Percentiles rank a stretch among this genome's conserved stretches.
Conservation (phyloP, 1,284 basidiomycete genomes). For the Fereydounia khargensis region DNA sequence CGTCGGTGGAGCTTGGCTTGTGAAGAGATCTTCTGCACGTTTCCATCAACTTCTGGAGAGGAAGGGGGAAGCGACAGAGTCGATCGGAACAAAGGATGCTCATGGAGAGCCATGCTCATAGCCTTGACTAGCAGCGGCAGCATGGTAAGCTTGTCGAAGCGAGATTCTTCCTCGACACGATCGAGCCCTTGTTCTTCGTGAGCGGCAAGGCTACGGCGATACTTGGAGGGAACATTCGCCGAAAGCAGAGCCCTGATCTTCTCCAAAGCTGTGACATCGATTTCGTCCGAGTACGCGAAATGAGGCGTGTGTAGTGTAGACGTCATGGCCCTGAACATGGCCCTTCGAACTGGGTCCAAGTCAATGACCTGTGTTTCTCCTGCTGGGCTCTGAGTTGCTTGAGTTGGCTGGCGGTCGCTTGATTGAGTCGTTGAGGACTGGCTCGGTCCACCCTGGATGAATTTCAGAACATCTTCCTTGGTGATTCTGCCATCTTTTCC, state of each 20-base stretch:
- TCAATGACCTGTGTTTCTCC: constrained; percentile 19
- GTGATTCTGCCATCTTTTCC: constrained; percentile 75
- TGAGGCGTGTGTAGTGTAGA: constrained; percentile 65
- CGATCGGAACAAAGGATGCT: constrained; percentile 73
- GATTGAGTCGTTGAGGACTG: no score
- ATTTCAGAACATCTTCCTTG: constrained; percentile 66
- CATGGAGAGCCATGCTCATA: constrained; percentile 73
- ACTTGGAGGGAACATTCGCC: constrained; percentile 65
- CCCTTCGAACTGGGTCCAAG: constrained; percentile 45
- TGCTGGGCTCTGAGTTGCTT: no score
- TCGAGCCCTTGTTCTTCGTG: constrained; percentile 45
- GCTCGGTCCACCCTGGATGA: no score
- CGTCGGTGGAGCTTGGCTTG: constrained; percentile 23
- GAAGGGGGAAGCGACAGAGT: constrained; percentile 7
- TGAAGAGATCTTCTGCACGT: constrained; percentile 1
- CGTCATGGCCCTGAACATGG: constrained; percentile 58
- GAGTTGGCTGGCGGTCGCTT: no score
- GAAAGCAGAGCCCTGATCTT: constrained; percentile 71
- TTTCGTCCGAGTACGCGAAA: constrained; percentile 69
- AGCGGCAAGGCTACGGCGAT: constrained; percentile 59
- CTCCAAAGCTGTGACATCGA: constrained; percentile 78
- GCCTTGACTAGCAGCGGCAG: constrained; percentile 84
- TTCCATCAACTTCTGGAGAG: background rate
- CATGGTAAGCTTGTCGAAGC: constrained; percentile 67
- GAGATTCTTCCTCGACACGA: constrained; percentile 7